These are phyloP conservation scores for Talaromyces sp. DNA, from an alignment of 2,329 filamentous ascomycete genomes.

Conservation along the genomic window DNA sequence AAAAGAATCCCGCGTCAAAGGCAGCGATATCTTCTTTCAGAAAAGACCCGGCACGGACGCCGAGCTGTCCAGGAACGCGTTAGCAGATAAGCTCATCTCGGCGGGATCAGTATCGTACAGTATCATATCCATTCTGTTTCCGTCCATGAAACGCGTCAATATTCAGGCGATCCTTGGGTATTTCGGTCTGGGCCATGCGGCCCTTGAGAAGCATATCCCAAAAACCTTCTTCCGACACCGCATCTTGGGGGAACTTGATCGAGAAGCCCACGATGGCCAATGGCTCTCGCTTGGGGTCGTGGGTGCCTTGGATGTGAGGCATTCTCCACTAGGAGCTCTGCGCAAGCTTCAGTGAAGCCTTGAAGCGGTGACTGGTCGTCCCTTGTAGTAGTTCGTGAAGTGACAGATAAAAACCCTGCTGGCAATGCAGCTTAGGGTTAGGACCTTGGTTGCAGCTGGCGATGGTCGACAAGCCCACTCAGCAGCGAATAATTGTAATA, in stretches of 20 bases:
- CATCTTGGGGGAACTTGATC: conserved; percentile 3
- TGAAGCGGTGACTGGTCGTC: not conserved
- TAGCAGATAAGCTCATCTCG: not conserved
- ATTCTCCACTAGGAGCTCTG: not conserved
- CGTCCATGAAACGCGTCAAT: conserved; percentile 1
- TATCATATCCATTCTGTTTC: not conserved
- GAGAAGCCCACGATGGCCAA: conserved; percentile 10
- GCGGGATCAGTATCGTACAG: not conserved
- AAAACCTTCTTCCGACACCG: not conserved
- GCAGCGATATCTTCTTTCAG: not conserved
- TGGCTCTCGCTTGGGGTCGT: not conserved
- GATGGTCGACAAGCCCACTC: not conserved
- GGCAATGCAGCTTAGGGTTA: not conserved
- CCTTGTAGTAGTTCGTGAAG: not conserved
- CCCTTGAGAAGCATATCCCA: conserved; percentile 13
- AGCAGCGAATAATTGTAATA: not conserved
- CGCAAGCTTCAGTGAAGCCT: no score
- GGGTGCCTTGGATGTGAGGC: not conserved
- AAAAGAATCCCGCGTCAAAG: not conserved
- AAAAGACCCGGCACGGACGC: not conserved
- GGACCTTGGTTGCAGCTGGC: not conserved
- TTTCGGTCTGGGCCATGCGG: not conserved
- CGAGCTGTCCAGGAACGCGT: not conserved
- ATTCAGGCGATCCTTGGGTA: conserved; percentile 1
- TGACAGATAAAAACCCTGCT: not conserved